Base-by-base conservation (phyloP, 352 stramenopile species). In the Albugo candida region DNA sequence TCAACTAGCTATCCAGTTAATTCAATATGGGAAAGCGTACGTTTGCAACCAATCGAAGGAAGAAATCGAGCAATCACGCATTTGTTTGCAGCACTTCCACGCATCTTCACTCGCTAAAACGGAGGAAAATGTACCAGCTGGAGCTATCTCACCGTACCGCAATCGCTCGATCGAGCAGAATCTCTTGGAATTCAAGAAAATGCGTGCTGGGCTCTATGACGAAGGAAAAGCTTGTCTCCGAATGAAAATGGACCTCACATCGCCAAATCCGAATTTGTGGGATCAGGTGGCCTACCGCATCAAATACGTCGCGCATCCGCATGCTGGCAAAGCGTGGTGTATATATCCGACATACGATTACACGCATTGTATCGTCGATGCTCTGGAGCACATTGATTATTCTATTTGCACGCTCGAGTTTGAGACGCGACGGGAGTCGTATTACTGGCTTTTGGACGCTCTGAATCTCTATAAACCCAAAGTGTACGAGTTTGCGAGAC, bases 261-360 rank as follows among this genome's bases (percentile, higher is more conserved):
- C 72, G 36, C 66, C 85, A 18, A 99, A 99, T 69, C 92, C 94
- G n/a, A 98, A 98, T 68, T 98, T 99, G 94, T 96, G 85, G 83
- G 91, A 97, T 66, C 85, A 94, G 61, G 83, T 94, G 43, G 95
- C 95, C 5, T 99, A 99, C 65, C 93, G 95, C 50, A 98, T 99
- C 74, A 97, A 97, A 61, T 99, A 94, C 60, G 86, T 95, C 40
- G 62, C 86, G 38, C 95, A 99, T 67, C 95, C 95, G 41, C 92
- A 98, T 70, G 88, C 95, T 36, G 95, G 95, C 35, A 76, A 95
- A 53, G 88, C 88, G 53, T 99, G 95, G 95, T 99, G 94, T 64
- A 97, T 99, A 62, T 99, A 99, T 69, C 95, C 95, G 11, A 97
- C 93, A 5, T 99, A 99, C 65, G 95, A 99, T 73, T 99, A 96